Evolutionary conservation across 1,139 yeast species (phyloP).

Genomic region (Pichia norvegensis): DNA sequence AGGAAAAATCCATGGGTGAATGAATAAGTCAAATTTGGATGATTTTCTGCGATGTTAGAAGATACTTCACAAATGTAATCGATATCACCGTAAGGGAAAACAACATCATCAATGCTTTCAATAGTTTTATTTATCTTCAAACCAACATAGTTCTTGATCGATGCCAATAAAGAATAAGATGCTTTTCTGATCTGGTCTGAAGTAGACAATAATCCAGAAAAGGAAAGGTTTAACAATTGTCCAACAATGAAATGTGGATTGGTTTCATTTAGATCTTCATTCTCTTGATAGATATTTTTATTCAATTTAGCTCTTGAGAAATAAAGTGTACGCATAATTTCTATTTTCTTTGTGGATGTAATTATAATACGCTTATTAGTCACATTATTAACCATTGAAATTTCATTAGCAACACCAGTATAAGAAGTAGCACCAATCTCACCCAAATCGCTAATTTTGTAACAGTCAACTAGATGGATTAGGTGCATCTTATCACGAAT

Average conservation of each 20-base stretch:
- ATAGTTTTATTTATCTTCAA: slow-evolving; percentile 55
- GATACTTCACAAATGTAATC: slow-evolving; percentile 58
- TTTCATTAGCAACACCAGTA: slow-evolving; percentile 44
- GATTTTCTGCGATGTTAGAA: slow-evolving; percentile 44
- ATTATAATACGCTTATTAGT: slow-evolving; percentile 42
- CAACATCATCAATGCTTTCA: slow-evolving; percentile 51
- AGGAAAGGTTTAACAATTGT: slow-evolving; percentile 53
- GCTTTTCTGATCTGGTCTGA: slow-evolving; percentile 54
- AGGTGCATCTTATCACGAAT: slow-evolving; percentile 30
- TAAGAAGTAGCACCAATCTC: slow-evolving; percentile 45
- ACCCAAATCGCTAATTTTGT: slow-evolving; percentile 42
- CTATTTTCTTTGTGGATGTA: slow-evolving; percentile 54
- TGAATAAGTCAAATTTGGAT: slow-evolving; percentile 57
- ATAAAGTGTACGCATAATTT: slow-evolving; percentile 60
- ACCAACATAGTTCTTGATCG: slow-evolving; percentile 52
- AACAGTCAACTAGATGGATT: slow-evolving; percentile 45
- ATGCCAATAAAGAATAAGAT: slow-evolving; percentile 58
- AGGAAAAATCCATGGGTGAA: slow-evolving; percentile 56
- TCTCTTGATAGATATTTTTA: slow-evolving; percentile 13
- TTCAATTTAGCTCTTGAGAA: slow-evolving; percentile 48
- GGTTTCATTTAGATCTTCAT: slow-evolving; percentile 21
- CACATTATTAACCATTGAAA: slow-evolving; percentile 48
- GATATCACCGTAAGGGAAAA: slow-evolving; percentile 67
- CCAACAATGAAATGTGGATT: slow-evolving; percentile 41
- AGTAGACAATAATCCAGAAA: slow-evolving; percentile 59